Base-by-base conservation (phyloP, 192 early-diverging fungal genomes). In the Diversispora epigaea region DNA sequence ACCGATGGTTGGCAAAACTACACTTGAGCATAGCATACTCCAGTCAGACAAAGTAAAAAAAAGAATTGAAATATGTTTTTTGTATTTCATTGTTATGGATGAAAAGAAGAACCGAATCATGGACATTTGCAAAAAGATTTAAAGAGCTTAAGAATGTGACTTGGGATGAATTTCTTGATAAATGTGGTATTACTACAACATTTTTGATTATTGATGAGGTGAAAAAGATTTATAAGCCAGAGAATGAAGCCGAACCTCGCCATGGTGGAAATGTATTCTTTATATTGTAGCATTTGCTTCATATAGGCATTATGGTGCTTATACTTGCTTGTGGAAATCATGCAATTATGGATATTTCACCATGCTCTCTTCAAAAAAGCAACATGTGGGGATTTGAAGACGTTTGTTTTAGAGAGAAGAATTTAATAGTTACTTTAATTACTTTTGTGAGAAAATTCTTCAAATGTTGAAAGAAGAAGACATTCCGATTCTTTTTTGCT, bases 191-290 rank as follows among this genome's bases (percentile, higher is more conserved):
- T 69, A 72, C 10, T 60, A 46, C 8, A 72, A 60, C 21, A 60
- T 72, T 41, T 72, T 61, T 72, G 56, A 60, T 72, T 72, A 60
- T 72, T 41, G 43, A 60, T 58, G 70, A 72, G 19, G 43, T 60
- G 55, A 39, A 72, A 72, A 60, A 72, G 46, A 68, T 68, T 50
- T 71, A 71, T 71, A 69, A 69, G 0, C 67, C 47, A 54, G 64
- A 69, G 7, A 54, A 69, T 69, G 47, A 69, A 71, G 32, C 9
- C 0, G 39, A 56, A 71, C 54, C 54, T 71, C 15, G 11, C 41
- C 39, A 71, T 57, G 5, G 40, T 57, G 32, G 14, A 71, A 71
- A 40, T 41, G 40, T 56, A 56, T 71, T 71, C 17, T 71, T 54
- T 43, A 55, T 56, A 71, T 71, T 71, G 40, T 71, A 71, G 39